Base-by-base conservation (phyloP, 331 rosid species). In the Malus hybrid region DNA sequence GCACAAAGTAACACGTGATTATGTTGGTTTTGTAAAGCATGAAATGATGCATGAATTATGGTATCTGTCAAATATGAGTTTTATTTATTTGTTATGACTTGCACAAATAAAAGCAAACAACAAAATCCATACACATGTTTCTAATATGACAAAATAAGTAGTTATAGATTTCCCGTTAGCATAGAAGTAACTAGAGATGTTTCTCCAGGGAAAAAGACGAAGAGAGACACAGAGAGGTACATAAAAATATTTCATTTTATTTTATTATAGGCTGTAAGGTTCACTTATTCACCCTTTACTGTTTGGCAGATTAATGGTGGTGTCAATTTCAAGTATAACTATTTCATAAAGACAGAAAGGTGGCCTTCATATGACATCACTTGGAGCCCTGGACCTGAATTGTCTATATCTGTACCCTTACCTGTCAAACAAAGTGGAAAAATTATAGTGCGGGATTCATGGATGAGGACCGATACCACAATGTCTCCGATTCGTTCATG, bases 321-420 rank as follows among this genome's bases (percentile, higher is more conserved):
- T 82, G 77, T 84, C 81, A 86, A 88, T 84, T 81, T 92, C 76
- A 94, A 89, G 84, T 94, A 94, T 79, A 94, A 85, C 69, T 94
- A 90, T 80, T 94, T 92, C 79, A 81, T 94, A 77, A 92, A 80
- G 88, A 87, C 72, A 75, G 92, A 92, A 78, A 50, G 84, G 15
- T 74, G 84, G 81, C 78, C 92, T 80, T 81, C 89, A 69, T 73
- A 73, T 66, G 88, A 76, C 80, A 81, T 94, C 79, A 77, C 84
- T 59, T 94, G 97, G 99, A 88, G 87, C 83, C 82, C 92, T 81
- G 97, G 99, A 76, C 97, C 99, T 52, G 88, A 78, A 13, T 86
- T 83, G 75, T 86, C 91, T 78, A 81, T 94, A 68, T 94, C 92
- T 62, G 91, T 92, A 24, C 96, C 96, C 71, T 79, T 54, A 69